Conservation (phyloP, 2,329 filamentous ascomycete species). For the Volutella citrinella region DNA sequence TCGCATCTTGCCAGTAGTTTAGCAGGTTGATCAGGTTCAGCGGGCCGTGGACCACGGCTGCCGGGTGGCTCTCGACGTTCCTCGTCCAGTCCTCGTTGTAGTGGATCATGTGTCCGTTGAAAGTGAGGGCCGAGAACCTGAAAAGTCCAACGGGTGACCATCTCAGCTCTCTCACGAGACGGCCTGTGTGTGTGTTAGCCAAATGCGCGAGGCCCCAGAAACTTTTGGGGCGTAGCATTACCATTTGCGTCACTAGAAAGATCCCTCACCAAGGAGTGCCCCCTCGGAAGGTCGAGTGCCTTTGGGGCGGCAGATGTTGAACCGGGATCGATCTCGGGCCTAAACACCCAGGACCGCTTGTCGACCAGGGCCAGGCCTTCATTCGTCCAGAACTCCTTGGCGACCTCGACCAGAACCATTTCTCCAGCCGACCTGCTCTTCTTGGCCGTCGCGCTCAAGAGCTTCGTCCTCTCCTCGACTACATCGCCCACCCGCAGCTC, state of each 20-base stretch:
- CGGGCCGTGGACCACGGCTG: conserved; percentile 76
- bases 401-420: conserved; percentile 64
- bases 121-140: conserved; percentile 79
- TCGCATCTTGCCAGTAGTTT: conserved; percentile 60
- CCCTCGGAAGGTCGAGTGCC: conserved; percentile 13
- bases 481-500: conserved; percentile 51
- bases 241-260: conserved; percentile 5
- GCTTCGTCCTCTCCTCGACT: conserved; percentile 53
- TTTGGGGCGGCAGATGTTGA: conserved; percentile 15
- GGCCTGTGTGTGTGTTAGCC: conserved; percentile 15
- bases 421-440: conserved; percentile 51
- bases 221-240: conserved; percentile 17
- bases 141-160: conserved; percentile 60
- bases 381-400: conserved; percentile 55
- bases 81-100: conserved; percentile 67
- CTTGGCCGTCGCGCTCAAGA: conserved; percentile 54
- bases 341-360: conserved; percentile 49
- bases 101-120: conserved; percentile 85
- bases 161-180: conserved; percentile 28
- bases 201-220: too few species aligned
- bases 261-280: conserved; percentile 26
- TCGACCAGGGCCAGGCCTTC: conserved; percentile 53
- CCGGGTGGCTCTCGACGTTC: conserved; percentile 65
- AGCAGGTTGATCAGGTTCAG: conserved; percentile 72
- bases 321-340: conserved; percentile 30